phyloP scores from a whole-genome alignment of 805 yeast genomes.

The Candida qinlingensis region DNA sequence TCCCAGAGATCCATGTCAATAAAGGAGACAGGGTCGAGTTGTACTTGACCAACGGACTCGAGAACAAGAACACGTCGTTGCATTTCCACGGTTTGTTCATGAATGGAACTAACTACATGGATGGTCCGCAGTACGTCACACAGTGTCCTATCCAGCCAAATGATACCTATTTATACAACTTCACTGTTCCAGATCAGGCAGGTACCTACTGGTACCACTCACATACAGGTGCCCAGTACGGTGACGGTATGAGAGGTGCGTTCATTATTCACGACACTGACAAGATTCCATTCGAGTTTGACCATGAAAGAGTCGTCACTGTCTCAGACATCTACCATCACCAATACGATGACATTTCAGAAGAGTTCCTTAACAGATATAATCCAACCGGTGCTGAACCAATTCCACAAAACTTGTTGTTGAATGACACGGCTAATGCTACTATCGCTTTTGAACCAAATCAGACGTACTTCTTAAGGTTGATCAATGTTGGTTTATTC shows the following conservation, averaged over 20 bases:
- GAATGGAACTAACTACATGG: conserved; percentile 57
- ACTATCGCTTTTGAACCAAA: conserved; percentile 51
- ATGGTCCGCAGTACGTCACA: conserved; percentile 75
- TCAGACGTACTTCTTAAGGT: conserved; percentile 58
- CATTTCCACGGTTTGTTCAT: conserved; percentile 81
- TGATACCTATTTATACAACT: conserved; percentile 61
- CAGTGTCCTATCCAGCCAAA: conserved; percentile 78
- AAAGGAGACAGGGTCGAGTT: conserved; percentile 59
- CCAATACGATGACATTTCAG: conserved; percentile 39
- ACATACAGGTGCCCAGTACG: conserved; percentile 70
- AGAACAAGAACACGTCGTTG: conserved; percentile 47
- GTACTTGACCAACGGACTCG: conserved; percentile 58
- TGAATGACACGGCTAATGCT: conserved; percentile 59
- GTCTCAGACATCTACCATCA: conserved; percentile 63
- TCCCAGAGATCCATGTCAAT: conserved; percentile 59
- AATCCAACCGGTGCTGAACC: conserved; percentile 89
- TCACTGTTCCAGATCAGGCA: conserved; percentile 58
- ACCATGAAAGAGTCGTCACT: conserved; percentile 53
- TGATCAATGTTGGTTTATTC: conserved; percentile 65
- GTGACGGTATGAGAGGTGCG: conserved; percentile 72
- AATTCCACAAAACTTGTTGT: conserved; percentile 58
- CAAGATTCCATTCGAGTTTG: conserved; percentile 49
- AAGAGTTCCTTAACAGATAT: conserved; percentile 51
- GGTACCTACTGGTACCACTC: conserved; percentile 88
- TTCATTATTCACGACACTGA: conserved; percentile 56